A percentile compares a stretch with the other conserved stretches of the same genome.
These are phyloP conservation scores for Trichosanthes cucumerina DNA, from an alignment of 306 rosid genomes.

Conservation along the genomic window DNA sequence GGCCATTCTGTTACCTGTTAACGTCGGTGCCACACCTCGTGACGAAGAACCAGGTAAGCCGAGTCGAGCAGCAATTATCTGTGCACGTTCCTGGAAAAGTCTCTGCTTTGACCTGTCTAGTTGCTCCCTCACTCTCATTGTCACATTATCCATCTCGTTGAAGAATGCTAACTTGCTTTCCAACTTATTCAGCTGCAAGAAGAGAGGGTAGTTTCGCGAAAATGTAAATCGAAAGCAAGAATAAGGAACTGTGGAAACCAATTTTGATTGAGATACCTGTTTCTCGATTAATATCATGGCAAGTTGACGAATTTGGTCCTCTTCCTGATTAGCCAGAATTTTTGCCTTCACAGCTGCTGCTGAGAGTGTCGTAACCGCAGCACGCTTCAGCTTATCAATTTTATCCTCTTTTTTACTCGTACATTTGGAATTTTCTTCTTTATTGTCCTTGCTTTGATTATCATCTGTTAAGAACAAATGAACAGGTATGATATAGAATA, in stretches of 20 bases:
- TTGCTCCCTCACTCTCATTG: constrained; percentile 68
- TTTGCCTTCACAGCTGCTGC: constrained; percentile 88
- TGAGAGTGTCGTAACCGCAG: constrained; percentile 71
- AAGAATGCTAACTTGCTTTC: constrained; percentile 66
- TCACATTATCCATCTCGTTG: constrained; percentile 60
- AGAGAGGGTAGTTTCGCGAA: constrained; percentile 11
- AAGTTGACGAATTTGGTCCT: constrained; percentile 70
- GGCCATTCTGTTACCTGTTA: constrained; percentile 44
- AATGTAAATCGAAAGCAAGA: constrained; percentile 2
- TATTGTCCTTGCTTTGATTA: constrained; percentile 30
- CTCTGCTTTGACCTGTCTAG: constrained; percentile 76
- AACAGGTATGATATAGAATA: neutral
- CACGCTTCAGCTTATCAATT: constrained; percentile 52
- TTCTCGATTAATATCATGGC: constrained; percentile 62
- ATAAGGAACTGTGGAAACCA: neutral
- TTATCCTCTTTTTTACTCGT: constrained; percentile 28
- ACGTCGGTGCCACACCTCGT: constrained; percentile 39
- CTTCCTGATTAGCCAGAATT: constrained; percentile 77
- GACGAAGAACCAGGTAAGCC: constrained; percentile 63
- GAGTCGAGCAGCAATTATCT: constrained; percentile 70
- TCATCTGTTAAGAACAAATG: constrained; percentile 33
- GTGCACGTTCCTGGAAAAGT: constrained; percentile 85
- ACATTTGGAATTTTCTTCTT: constrained; percentile 18
- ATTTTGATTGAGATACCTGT: constrained; percentile 45
- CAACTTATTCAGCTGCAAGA: constrained; percentile 69